A percentile compares a stretch with the other conserved stretches of the same genome.
These are phyloP conservation scores for Penicillium coprophilum DNA, from an alignment of 495 filamentous ascomycete species.

Conservation along the genomic window DNA sequence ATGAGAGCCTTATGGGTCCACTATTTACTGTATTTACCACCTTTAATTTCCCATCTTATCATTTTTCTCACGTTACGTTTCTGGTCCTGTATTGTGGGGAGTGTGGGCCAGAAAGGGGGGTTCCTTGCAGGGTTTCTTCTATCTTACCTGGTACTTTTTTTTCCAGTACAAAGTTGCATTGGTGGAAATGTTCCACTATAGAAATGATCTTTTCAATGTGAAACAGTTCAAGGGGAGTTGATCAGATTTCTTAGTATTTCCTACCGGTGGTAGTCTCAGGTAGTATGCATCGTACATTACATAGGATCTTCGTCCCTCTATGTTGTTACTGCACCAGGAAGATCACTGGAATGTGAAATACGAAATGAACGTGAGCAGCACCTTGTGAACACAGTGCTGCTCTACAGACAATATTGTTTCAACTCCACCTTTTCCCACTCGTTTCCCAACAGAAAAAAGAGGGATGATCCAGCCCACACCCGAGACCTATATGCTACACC, in stretches of 20 bases:
- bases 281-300: neutral
- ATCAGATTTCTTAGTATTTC: neutral
- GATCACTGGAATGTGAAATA: conserved; percentile 3
- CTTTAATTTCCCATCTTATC: no score
- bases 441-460: conserved; percentile 8
- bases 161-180: neutral
- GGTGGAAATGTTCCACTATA: neutral
- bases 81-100: conserved; percentile 7
- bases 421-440: conserved; percentile 8
- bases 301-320: conserved; percentile 3
- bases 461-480: neutral
- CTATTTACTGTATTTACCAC: neutral
- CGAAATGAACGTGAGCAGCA: no score
- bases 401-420: neutral
- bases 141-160: neutral
- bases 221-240: neutral
- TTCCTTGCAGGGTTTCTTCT: neutral
- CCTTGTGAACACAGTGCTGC: neutral
- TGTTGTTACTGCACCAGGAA: conserved; percentile 5
- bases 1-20: neutral
- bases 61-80: no score
- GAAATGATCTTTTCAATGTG: neutral
- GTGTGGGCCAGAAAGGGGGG: conserved; percentile 2
- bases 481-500: neutral
- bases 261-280: neutral